These are phyloP conservation scores for Polyporus arcularius DNA, from an alignment of 768 basidiomycete genomes.

Conservation along the genomic window DNA sequence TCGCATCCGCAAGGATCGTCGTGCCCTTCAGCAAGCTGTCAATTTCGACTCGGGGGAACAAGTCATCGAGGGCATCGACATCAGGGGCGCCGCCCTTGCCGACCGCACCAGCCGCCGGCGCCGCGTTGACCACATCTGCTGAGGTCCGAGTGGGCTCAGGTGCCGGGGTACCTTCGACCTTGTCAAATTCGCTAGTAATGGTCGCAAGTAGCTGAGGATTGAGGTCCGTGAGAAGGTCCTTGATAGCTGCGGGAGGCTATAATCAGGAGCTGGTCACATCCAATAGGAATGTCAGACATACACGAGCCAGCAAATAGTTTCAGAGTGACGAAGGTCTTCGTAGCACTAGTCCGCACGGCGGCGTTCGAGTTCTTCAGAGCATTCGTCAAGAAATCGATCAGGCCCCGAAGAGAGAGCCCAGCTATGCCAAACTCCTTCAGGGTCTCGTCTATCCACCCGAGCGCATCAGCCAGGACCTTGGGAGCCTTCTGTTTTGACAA, in stretches of 20 bases:
- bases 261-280: background rate
- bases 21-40: slow-evolving; percentile 84
- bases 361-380: slow-evolving; percentile 94
- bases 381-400: slow-evolving; percentile 90
- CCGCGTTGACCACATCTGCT: slow-evolving; percentile 65
- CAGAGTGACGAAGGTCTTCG: slow-evolving; percentile 88
- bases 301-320: slow-evolving; percentile 90
- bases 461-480: slow-evolving; percentile 90
- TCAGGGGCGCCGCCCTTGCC: slow-evolving; percentile 38
- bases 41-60: slow-evolving; percentile 94
- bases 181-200: slow-evolving; percentile 90
- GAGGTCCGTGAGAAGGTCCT: slow-evolving; percentile 89
- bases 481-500: slow-evolving; percentile 95
- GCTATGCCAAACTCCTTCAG: slow-evolving; percentile 89
- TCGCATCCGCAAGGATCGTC: slow-evolving; percentile 77
- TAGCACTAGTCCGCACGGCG: slow-evolving; percentile 89
- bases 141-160: slow-evolving; percentile 81
- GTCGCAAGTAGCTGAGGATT: slow-evolving; percentile 92
- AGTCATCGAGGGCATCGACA: slow-evolving; percentile 83
- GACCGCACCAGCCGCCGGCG: slow-evolving; percentile 39
- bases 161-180: slow-evolving; percentile 73
- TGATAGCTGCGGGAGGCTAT: slow-evolving; percentile 61
- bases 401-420: slow-evolving; percentile 75
- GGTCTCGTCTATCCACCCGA: slow-evolving; percentile 85
- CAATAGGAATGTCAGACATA: slow-evolving; percentile 35